Evolutionary conservation across 2,329 filamentous ascomycete genomes (phyloP).

Genomic region (Penicillium sp.): DNA sequence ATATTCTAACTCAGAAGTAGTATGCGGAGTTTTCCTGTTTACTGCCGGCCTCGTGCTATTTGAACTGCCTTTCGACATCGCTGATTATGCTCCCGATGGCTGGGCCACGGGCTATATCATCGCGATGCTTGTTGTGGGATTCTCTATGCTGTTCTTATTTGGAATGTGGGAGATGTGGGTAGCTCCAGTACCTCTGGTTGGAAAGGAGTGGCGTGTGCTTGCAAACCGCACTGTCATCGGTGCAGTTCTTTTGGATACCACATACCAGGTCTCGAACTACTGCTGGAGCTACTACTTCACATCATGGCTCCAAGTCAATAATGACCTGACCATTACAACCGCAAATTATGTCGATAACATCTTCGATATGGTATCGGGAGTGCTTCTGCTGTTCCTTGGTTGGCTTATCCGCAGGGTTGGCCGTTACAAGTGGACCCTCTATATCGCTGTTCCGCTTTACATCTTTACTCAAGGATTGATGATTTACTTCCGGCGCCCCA

Average conservation of each 20-base stretch:
- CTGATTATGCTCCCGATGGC: conserved; percentile 35
- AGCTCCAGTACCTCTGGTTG: conserved; percentile 48
- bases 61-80: conserved; percentile 44
- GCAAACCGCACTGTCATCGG: conserved; percentile 29
- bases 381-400: conserved; percentile 57
- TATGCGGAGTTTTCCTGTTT: conserved; percentile 63
- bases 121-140: conserved; percentile 55
- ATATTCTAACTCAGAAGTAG: conserved; percentile 24
- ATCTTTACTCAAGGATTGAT: conserved; percentile 57
- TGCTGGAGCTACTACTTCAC: conserved; percentile 35
- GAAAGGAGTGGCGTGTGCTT: conserved; percentile 39
- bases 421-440: conserved; percentile 56
- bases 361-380: conserved; percentile 55
- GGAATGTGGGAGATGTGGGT: conserved; percentile 54
- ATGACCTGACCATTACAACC: conserved; percentile 30
- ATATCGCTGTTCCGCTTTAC: conserved; percentile 54
- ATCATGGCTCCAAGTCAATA: conserved; percentile 27
- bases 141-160: conserved; percentile 54
- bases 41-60: conserved; percentile 62
- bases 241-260: conserved; percentile 29
- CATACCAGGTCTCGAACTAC: conserved; percentile 33
- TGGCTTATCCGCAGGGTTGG: conserved; percentile 52
- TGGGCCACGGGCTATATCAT: conserved; percentile 52
- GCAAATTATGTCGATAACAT: conserved; percentile 48
- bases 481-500: conserved; percentile 55